phyloP scores from a whole-genome alignment of 352 stramenopile species.

The Pseudoperonospora humuli region DNA sequence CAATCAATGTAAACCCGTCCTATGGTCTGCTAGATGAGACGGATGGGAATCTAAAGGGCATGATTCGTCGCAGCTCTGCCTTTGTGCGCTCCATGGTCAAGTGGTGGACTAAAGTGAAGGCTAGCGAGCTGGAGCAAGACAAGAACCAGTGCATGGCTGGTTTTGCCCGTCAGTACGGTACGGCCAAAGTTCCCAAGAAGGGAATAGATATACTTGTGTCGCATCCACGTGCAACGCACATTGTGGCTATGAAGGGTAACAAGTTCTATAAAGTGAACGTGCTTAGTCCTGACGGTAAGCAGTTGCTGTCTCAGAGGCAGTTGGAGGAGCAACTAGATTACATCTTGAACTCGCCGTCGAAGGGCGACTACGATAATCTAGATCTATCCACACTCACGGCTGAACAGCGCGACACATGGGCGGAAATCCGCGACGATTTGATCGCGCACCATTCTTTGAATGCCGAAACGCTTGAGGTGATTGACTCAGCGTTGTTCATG shows the following conservation, averaged over 20 bases:
- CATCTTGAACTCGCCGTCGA: conserved; percentile 55
- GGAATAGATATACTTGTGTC: conserved; percentile 70
- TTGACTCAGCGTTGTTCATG: conserved; percentile 88
- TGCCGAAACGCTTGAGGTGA: conserved; percentile 53
- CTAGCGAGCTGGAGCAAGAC: conserved; percentile 82
- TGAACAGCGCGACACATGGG: conserved; percentile 83
- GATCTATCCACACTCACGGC: conserved; percentile 75
- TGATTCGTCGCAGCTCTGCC: conserved; percentile 61
- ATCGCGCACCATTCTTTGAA: conserved; percentile 64
- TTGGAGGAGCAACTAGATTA: conserved; percentile 56
- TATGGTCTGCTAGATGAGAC: conserved; percentile 81
- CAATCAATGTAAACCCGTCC: conserved; percentile 89
- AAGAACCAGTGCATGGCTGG: conserved; percentile 86
- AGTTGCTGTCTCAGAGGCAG: conserved; percentile 63
- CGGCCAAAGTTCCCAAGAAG: conserved; percentile 68
- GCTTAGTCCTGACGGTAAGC: conserved; percentile 74
- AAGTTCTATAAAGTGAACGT: conserved; percentile 81
- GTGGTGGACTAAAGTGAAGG: conserved; percentile 87
- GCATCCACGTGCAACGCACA: conserved; percentile 73
- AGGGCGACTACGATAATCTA: conserved; percentile 41
- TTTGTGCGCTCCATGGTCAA: conserved; percentile 81
- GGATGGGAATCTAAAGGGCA: conserved; percentile 57
- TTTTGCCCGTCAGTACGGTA: conserved; percentile 84
- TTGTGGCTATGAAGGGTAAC: conserved; percentile 83
- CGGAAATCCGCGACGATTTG: conserved; percentile 62